Evolutionary conservation across 169 alveolate species (phyloP), one percentile per base, ranked within the genome.

Genomic region (Perkinsus olseni): DNA sequence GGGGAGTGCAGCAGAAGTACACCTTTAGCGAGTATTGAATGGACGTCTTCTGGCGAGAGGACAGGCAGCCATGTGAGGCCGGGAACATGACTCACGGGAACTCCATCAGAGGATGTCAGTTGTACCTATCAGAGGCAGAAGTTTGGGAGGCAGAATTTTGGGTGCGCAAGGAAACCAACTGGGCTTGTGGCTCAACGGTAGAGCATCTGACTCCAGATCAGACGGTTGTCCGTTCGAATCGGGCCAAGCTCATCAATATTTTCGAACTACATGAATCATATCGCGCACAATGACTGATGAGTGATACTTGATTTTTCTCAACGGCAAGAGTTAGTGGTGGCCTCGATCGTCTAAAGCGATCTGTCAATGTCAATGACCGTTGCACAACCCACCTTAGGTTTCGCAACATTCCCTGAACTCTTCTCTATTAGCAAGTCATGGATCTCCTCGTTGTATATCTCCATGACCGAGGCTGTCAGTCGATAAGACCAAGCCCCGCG

Each of bases 361-460:
- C 21, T 1, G 13, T 82, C 92, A 82, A 20, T 6, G 92, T 82
- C 38, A 6, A 31, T 36, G 10, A 37, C 10, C 38, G 31, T 38
- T 34, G 50, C 17, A 91, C 17, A 0, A 4, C 92, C 74, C 39
- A 38, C 92, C 74, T 20, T 91, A 36, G 74, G 39, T n/a, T 38
- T 39, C 38, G 50, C 50, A 11, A 91, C 13, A 6, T 91, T 91
- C 92, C 50, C 21, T 34, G n/a, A 91, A 4, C 74, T 91, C 10
- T 62, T 94, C 74, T 96, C 95, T 13, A 96, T 94, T 38, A 97
- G 96, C 74, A 97, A 94, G 93, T 97, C 99, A 74, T 96, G 91
- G n/a, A 97, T 96, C 94, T 96, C 98, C 93, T 97, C 99, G 92
- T 97, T 97, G 94, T 97, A 97, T 34, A 97, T 95, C 95, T 97